Evolutionary conservation across 495 filamentous ascomycete genomes (phyloP), one percentile per base, ranked within the genome.

Genomic region (Copromyces sp.): DNA sequence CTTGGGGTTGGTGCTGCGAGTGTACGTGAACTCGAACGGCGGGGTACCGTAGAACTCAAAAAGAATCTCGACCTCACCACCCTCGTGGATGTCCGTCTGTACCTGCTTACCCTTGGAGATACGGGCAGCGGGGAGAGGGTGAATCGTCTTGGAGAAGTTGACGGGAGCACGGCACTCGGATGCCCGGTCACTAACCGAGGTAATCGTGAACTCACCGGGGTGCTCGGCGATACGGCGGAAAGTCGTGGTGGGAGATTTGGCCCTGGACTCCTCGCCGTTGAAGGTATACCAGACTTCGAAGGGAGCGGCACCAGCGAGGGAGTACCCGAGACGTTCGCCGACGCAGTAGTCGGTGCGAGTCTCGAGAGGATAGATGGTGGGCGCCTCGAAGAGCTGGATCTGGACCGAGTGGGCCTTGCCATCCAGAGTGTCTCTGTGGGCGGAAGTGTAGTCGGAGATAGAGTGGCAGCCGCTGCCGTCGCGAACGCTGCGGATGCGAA

Each of bases 11-110:
- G 92, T 92, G 80, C 92, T 94, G 74, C 95, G 87, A 39, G 95
- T 98, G 78, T 95, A 98, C 81, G 94, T 97, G 80, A 98, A 98
- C 81, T 98, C 94, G 78, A 99, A 99, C 12, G 95, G 95, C 73
- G 95, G 95, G 12, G 93, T 95, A 61, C 95, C 95, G 83, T 90
- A 93, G 80, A 99, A 98, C 76, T 95, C 91, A 75, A 98, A 98
- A 53, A 92, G 83, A 72, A 99, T 93, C 79, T 97, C 92, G 17
- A 94, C 93, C 81, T 94, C 91, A 74, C 93, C 92, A 77, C 95
- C 95, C 83, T 98, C 95, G 78, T 98, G 95, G 72, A 99, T 99
- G 77, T 98, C 95, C 39, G 96, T 90, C 61, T 90, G 88, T 12
- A 90, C 88, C 24, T 90, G 87, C 42, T 86, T 86, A 1, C 95